These are phyloP conservation scores for Hyphopichia pseudoburtonii DNA, from an alignment of 1,139 yeast genomes.

Conservation along the genomic window DNA sequence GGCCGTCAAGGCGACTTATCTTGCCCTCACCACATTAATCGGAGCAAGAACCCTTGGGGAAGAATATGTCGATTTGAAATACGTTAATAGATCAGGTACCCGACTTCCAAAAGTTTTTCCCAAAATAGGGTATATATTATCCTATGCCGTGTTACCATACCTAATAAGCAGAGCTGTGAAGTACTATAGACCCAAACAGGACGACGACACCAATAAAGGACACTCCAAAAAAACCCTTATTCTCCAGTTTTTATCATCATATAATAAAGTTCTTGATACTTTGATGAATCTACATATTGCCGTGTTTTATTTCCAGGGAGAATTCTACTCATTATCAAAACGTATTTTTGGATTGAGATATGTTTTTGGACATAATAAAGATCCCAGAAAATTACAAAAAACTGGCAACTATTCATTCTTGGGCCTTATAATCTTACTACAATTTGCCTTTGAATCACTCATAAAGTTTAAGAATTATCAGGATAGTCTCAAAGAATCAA, in stretches of 20 bases:
- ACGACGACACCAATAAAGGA: constrained; percentile 13
- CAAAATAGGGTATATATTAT: constrained; percentile 52
- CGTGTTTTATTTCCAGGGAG: constrained; percentile 76
- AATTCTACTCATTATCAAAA: constrained; percentile 75
- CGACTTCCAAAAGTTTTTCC: constrained; percentile 48
- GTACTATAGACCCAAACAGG: constrained; percentile 22
- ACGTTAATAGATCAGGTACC: constrained; percentile 55
- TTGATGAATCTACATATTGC: constrained; percentile 73
- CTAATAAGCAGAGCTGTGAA: constrained; percentile 36
- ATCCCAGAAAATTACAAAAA: constrained; percentile 38
- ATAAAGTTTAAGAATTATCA: constrained; percentile 31
- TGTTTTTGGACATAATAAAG: constrained; percentile 65
- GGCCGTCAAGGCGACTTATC: constrained; percentile 58
- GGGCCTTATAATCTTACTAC: constrained; percentile 68
- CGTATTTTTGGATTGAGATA: constrained; percentile 79
- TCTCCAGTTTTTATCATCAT: constrained; percentile 29
- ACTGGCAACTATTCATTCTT: constrained; percentile 73
- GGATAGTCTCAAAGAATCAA: constrained; percentile 14
- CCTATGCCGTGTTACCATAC: constrained; percentile 62
- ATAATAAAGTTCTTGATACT: constrained; percentile 48
- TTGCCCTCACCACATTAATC: constrained; percentile 67
- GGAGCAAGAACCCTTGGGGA: constrained; percentile 89
- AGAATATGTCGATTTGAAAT: constrained; percentile 84
- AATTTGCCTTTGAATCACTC: constrained; percentile 50
- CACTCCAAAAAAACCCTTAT: constrained; percentile 13